Conservation (phyloP, 2,329 filamentous ascomycete genomes). For the Paradendryphiella salina region DNA sequence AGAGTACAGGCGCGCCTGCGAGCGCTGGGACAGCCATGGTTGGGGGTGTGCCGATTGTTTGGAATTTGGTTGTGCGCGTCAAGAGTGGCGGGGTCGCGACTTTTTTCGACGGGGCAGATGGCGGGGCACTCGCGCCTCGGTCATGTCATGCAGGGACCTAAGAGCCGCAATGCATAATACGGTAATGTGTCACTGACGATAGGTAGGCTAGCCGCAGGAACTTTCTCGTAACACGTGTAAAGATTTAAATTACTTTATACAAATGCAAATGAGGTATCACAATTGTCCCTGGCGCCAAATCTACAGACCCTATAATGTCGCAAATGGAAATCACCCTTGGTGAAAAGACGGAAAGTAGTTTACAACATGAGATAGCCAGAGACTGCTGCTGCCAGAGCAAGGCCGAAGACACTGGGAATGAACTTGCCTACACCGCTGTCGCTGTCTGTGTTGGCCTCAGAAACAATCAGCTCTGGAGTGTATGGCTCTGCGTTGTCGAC, state of each 20-base stretch:
- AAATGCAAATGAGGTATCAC: slow-evolving; percentile 9
- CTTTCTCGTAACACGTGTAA: background rate
- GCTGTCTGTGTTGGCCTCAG: slow-evolving; percentile 21
- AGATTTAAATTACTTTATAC: slow-evolving; percentile 5
- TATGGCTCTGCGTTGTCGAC: slow-evolving; percentile 39
- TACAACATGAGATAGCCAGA: slow-evolving; percentile 23
- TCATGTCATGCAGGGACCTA: slow-evolving; percentile 13
- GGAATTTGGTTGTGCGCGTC: slow-evolving; percentile 2
- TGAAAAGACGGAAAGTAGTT: background rate
- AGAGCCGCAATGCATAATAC: slow-evolving; percentile 16
- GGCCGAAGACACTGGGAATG: slow-evolving; percentile 27
- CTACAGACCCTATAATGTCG: slow-evolving; percentile 2
- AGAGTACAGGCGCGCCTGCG: slow-evolving; percentile 59
- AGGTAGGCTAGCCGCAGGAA: background rate
- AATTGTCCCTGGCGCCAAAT: slow-evolving; percentile 1
- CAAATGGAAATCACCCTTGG: no score
- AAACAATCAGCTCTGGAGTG: slow-evolving; percentile 29
- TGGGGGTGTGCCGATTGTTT: slow-evolving; percentile 7
- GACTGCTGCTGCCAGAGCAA: slow-evolving; percentile 24
- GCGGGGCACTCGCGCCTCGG: slow-evolving; percentile 14
- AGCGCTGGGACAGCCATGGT: slow-evolving; percentile 37
- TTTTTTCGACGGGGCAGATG: slow-evolving; percentile 15
- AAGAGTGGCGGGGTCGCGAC: slow-evolving; percentile 21
- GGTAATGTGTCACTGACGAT: slow-evolving; percentile 7
- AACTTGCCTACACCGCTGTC: slow-evolving; percentile 31